Conservation (phyloP, 2,329 filamentous ascomycete genomes). For the Trichoderma aggressivum region DNA sequence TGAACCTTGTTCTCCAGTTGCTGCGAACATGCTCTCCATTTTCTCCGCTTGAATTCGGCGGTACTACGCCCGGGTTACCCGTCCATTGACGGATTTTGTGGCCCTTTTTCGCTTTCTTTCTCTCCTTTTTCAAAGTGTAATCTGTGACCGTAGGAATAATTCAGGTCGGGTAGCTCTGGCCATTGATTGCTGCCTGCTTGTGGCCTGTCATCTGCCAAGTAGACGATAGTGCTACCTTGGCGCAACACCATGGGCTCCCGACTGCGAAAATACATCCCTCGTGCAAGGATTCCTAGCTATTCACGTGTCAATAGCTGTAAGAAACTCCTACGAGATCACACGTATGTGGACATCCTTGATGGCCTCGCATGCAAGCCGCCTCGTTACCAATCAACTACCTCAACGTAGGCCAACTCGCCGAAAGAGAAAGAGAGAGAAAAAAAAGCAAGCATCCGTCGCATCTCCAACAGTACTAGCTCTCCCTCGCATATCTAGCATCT, state of each 20-base stretch:
- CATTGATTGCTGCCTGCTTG: neutral
- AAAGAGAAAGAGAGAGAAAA: neutral
- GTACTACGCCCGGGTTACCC: neutral
- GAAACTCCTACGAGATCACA: neutral
- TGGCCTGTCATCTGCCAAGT: neutral
- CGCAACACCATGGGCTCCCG: neutral
- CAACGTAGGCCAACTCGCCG: neutral
- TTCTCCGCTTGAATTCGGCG: neutral
- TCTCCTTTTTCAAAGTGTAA: neutral
- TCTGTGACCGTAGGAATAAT: neutral
- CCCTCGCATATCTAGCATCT: neutral
- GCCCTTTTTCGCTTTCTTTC: neutral
- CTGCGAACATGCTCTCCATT: neutral
- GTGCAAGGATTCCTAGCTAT: neutral
- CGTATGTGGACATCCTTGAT: neutral
- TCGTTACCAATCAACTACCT: neutral
- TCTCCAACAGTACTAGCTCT: neutral
- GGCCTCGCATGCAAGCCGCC: neutral
- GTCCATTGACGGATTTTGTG: neutral
- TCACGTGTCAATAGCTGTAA: neutral
- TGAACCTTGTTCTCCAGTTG: neutral
- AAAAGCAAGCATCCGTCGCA: neutral
- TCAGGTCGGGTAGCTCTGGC: neutral
- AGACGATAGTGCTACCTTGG: neutral
- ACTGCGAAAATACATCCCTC: neutral